Evolutionary conservation across 768 basidiomycete genomes (phyloP).

Genomic region (Galerina sulciceps): DNA sequence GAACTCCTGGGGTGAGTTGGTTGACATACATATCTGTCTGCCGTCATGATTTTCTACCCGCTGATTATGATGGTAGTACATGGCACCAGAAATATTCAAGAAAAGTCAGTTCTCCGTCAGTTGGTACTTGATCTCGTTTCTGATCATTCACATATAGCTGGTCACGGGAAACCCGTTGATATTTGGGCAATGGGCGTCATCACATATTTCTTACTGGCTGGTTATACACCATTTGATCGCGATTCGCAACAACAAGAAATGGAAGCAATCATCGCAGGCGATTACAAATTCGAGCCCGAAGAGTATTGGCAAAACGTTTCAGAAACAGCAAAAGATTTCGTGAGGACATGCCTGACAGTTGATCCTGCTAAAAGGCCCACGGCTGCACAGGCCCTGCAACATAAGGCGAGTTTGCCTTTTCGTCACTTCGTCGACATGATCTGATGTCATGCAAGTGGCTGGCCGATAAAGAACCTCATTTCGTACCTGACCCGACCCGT

Average conservation of each 20-base stretch:
- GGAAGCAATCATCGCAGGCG: constrained; percentile 92
- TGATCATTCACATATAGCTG: constrained; percentile 51
- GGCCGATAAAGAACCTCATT: constrained; percentile 68
- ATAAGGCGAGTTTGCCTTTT: constrained; percentile 46
- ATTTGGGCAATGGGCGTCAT: constrained; percentile 99
- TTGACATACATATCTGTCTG: not conserved
- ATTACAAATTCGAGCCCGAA: constrained; percentile 82
- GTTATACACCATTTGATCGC: constrained; percentile 97
- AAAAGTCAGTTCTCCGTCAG: constrained; percentile 58
- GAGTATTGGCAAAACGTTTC: constrained; percentile 92
- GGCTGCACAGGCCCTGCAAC: constrained; percentile 71
- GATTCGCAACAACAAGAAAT: constrained; percentile 89
- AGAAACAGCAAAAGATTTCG: constrained; percentile 82
- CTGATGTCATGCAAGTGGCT: constrained; percentile 78
- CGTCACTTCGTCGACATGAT: not conserved
- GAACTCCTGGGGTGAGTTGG: constrained; percentile 74
- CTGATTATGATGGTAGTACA: constrained; percentile 57
- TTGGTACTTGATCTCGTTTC: not conserved
- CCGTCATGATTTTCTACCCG: not conserved
- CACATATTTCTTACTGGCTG: constrained; percentile 90
- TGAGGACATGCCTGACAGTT: constrained; percentile 79
- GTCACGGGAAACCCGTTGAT: constrained; percentile 94
- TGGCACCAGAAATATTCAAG: constrained; percentile 96
- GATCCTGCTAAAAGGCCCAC: constrained; percentile 85
- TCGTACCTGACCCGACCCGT: constrained; percentile 64